These are phyloP conservation scores for Iris macrosiphon DNA, from an alignment of 106 monocot species.

Conservation along the genomic window DNA sequence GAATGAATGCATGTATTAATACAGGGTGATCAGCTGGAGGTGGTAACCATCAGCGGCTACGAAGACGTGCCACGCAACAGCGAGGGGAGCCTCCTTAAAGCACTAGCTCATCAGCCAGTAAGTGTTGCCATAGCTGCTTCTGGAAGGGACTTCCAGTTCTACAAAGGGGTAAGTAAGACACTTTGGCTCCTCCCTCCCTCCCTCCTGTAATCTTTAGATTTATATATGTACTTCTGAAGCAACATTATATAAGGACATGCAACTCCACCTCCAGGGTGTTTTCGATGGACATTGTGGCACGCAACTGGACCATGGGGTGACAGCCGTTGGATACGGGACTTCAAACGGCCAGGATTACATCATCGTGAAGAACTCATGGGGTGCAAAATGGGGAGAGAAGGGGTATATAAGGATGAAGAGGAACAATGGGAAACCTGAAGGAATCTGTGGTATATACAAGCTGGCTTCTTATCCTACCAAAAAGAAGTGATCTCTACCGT, in stretches of 20 bases:
- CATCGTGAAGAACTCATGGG: constrained; percentile 69
- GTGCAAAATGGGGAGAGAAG: constrained; percentile 46
- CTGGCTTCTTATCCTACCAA: constrained; percentile 53
- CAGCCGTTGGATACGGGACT: constrained; percentile 53
- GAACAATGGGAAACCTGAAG: constrained; percentile 32
- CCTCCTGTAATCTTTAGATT: no score
- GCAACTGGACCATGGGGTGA: constrained; percentile 44
- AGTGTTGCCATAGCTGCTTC: constrained; percentile 55
- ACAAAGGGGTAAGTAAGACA: constrained; percentile 29
- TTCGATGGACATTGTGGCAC: constrained; percentile 43
- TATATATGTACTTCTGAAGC: no score
- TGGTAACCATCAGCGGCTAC: constrained; percentile 36
- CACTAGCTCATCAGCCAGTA: constrained; percentile 42
- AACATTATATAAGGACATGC: neutral
- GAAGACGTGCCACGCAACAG: constrained; percentile 45
- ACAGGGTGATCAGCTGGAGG: constrained; percentile 13
- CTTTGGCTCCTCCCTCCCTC: no score
- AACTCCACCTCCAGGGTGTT: constrained; percentile 23
- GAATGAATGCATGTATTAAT: no score
- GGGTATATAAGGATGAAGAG: constrained; percentile 59
- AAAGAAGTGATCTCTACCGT: constrained; percentile 9
- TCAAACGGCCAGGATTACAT: constrained; percentile 34
- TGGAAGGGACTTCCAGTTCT: constrained; percentile 52
- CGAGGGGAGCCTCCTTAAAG: constrained; percentile 37
- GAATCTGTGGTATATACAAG: constrained; percentile 48